Conservation (phyloP, 805 yeast genomes). For the Starmerella davenportii region DNA sequence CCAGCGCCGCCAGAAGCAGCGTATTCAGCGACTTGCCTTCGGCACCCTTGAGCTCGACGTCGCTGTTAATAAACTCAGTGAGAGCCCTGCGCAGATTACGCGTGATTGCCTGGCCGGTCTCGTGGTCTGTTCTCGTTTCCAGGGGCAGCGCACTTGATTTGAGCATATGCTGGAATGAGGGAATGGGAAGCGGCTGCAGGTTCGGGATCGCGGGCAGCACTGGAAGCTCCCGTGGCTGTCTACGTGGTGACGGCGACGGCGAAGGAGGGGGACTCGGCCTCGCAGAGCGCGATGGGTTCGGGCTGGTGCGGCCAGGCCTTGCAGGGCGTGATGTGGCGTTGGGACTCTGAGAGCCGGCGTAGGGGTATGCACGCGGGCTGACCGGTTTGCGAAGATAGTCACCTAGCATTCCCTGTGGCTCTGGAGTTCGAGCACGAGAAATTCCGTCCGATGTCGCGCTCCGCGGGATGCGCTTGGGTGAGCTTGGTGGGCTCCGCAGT, state of each 20-base stretch:
- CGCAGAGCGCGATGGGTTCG: background rate
- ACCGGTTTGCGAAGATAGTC: background rate
- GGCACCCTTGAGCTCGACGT: background rate
- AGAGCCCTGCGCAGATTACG: slow-evolving; percentile 5
- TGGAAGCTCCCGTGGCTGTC: background rate
- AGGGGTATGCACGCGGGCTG: too few relatives aligned
- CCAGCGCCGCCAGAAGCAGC: slow-evolving; percentile 12
- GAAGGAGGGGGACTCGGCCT: background rate
- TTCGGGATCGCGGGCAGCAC: background rate
- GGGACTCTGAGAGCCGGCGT: too few relatives aligned
- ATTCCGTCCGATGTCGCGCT: background rate
- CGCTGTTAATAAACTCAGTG: slow-evolving; percentile 2
- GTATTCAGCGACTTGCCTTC: slow-evolving; percentile 3
- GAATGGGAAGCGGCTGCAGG: background rate
- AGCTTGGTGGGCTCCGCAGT: background rate
- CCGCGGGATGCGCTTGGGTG: background rate
- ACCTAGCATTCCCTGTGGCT: background rate
- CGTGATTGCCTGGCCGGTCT: background rate
- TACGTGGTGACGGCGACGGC: background rate
- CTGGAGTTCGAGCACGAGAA: slow-evolving; percentile 1
- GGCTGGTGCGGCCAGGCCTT: background rate
- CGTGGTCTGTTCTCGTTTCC: background rate
- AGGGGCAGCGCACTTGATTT: background rate
- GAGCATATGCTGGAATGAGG: background rate
- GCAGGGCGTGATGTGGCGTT: background rate